Evolutionary conservation across 805 yeast genomes (phyloP), one percentile per base, ranked within the genome.

Genomic region (Teunomyces kruisii): DNA sequence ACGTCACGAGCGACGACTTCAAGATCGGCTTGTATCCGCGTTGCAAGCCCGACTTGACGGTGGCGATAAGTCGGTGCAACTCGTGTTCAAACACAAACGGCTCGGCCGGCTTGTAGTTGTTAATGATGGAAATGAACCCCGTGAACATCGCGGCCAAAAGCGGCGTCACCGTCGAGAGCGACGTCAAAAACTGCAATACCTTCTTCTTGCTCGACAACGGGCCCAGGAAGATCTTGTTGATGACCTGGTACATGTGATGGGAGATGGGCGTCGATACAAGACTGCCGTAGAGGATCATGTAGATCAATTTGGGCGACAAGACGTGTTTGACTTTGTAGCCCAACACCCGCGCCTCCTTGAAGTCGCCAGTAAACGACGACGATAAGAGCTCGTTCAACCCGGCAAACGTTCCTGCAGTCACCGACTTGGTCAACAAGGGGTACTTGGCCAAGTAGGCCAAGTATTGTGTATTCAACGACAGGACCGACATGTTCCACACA

Each of bases 341-440:
- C 33, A 37, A 14, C 47, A 63, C 24, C 9, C 40, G 44, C 5
- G 57, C 22, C 9, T 58, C 49, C 17, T 64, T 57, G 49, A 64
- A 61, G 42, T 81, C 84, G 32, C 74, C 70, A 2, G 86, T 72
- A 10, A 78, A 53, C 0, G 64, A 47, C 2, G 81, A 69, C 0
- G 88, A 84, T 12, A 83, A 69, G 31, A 75, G 62, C 56, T 83
- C 89, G 52, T 81, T 82, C 37, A 83, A 63, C 0, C 79, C 70
- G 7, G 78, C 76, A n/a, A 83, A 64, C 0, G 75, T 55, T 0
- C 79, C 84, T 1, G 82, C 74, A 0, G 88, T 83, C 14, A 76
- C 50, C 1, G 83, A 69, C 55, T 83, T 83, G 40, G 87, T 82
- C 39, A 78, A 58, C 9, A 83, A 59, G 0, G 89, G 89, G 48